Conservation (phyloP, 345 rosid genomes). For the Hibiscus trionum region DNA sequence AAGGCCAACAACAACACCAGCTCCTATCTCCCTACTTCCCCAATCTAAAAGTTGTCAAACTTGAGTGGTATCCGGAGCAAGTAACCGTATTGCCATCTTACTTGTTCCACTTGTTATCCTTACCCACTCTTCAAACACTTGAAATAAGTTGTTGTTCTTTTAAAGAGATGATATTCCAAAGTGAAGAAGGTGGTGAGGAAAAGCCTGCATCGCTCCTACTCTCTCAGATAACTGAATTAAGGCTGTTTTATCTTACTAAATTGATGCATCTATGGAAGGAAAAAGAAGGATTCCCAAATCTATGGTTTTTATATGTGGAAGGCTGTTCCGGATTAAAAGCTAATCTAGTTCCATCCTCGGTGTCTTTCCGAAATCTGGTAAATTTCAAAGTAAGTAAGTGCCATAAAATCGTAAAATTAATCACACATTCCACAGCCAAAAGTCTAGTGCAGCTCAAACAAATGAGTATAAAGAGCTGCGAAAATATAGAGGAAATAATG, state of each 20-base stretch:
- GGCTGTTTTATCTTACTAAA: accelerated
- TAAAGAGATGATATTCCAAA: background rate
- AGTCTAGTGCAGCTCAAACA: background rate
- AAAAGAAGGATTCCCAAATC: background rate
- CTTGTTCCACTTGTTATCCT: background rate
- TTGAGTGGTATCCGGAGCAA: too few species aligned
- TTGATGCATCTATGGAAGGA: background rate
- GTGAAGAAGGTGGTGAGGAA: background rate
- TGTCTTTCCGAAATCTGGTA: background rate
- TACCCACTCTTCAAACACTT: background rate
- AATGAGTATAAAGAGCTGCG: background rate
- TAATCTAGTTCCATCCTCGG: background rate
- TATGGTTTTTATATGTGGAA: background rate
- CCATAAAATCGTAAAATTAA: background rate
- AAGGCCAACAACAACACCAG: background rate
- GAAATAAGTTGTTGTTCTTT: background rate
- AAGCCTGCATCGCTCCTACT: background rate
- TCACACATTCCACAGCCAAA: background rate
- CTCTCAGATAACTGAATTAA: background rate
- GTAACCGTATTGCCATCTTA: background rate
- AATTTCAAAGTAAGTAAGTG: background rate
- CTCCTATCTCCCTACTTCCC: too few species aligned
- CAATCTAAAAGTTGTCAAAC: background rate
- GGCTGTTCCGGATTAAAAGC: background rate
- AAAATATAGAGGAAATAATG: background rate